Conservation (phyloP, 2,329 filamentous ascomycete genomes). For the Diaporthe caulivora region DNA sequence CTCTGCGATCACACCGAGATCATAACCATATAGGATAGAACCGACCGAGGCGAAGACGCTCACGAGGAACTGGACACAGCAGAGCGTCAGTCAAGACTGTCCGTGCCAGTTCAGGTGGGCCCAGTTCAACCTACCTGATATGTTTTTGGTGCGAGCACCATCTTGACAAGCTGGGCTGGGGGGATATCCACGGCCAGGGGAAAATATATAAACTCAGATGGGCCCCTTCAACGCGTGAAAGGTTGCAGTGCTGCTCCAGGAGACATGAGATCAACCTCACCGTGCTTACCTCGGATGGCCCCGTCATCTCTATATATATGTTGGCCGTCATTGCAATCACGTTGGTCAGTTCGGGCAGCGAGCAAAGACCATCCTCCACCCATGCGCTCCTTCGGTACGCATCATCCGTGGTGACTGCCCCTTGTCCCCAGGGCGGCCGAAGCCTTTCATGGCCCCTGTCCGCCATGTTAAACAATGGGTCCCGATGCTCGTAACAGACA, state of each 20-base stretch:
- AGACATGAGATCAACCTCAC: conserved; percentile 14
- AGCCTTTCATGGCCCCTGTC: conserved; percentile 12
- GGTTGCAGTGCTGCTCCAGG: conserved; percentile 10
- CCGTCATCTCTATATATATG: conserved; percentile 21
- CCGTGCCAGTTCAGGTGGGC: background rate
- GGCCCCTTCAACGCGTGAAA: background rate
- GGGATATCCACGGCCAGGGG: background rate
- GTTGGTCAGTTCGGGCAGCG: background rate
- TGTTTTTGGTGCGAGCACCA: conserved; percentile 41
- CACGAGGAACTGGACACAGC: conserved; percentile 59
- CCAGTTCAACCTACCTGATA: conserved; percentile 39
- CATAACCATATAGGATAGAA: conserved; percentile 67
- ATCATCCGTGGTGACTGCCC: conserved; percentile 10
- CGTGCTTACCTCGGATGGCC: conserved; percentile 13
- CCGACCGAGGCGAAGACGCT: conserved; percentile 68
- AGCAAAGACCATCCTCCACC: conserved; percentile 11
- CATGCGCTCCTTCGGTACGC: conserved; percentile 19
- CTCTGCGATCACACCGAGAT: conserved; percentile 65
- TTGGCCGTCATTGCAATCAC: background rate
- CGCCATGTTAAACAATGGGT: conserved; percentile 1
- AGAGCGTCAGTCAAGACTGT: conserved; percentile 33
- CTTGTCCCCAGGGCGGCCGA: background rate
- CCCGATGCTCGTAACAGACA: background rate
- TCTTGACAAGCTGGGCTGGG: conserved; percentile 26
- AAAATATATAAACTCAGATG: background rate